Conservation (phyloP, 2,329 filamentous ascomycete species). For the Incumbomyces delicatus region DNA sequence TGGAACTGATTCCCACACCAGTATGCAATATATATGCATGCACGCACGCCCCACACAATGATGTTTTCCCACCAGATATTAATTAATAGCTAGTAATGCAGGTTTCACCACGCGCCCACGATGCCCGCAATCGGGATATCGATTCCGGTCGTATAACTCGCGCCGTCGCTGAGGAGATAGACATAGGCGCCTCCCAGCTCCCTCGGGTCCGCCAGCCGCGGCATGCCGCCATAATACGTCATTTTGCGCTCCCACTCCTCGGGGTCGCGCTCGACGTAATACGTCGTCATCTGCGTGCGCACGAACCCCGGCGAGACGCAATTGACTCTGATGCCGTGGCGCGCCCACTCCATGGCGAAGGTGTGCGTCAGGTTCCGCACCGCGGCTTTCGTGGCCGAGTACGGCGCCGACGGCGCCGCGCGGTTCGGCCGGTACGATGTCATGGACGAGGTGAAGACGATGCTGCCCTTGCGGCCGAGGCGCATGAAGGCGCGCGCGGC, state of each 20-base stretch:
- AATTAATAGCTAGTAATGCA: too few relatives aligned
- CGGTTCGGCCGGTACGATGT: constrained; percentile 41
- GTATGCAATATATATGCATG: too few relatives aligned
- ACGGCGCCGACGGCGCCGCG: constrained; percentile 30
- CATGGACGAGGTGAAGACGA: constrained; percentile 41
- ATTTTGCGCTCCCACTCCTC: constrained; percentile 50
- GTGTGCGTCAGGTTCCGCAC: constrained; percentile 53
- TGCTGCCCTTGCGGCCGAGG: constrained; percentile 27
- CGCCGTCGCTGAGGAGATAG: constrained; percentile 43
- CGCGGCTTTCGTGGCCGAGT: constrained; percentile 49
- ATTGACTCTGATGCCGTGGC: constrained; percentile 17
- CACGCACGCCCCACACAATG: too few relatives aligned
- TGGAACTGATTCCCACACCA: too few relatives aligned
- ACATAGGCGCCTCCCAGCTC: constrained; percentile 50
- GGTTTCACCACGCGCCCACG: constrained; percentile 22
- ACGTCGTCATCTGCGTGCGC: constrained; percentile 36
- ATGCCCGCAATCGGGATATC: constrained; percentile 32
- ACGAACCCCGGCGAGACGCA: constrained; percentile 16
- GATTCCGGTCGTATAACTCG: constrained; percentile 29
- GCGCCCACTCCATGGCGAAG: constrained; percentile 35
- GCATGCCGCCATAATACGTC: constrained; percentile 51
- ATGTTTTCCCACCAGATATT: too few relatives aligned
- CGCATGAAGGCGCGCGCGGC: constrained; percentile 31
- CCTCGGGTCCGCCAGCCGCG: constrained; percentile 42
- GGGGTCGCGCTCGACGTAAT: constrained; percentile 42